phyloP scores from a whole-genome alignment of 73 alveolate species.

The Blepharisma stoltei region DNA sequence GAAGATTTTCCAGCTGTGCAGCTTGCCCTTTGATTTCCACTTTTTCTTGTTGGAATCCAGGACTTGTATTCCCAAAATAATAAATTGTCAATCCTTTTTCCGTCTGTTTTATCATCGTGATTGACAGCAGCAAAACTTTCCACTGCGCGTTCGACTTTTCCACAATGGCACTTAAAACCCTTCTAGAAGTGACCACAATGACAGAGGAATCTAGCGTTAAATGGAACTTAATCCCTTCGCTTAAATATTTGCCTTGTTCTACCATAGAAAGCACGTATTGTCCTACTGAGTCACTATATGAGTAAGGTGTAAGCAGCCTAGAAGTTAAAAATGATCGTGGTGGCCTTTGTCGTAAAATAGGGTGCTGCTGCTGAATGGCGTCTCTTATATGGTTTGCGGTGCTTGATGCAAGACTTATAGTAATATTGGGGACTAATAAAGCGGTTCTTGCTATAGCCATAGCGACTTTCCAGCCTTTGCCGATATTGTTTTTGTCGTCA shows the following conservation, averaged over 20 bases:
- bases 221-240: conserved; percentile 12
- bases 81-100: not conserved
- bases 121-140: not conserved
- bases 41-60: conserved; percentile 11
- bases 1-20: conserved; percentile 12
- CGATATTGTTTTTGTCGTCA: not conserved
- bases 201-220: not conserved
- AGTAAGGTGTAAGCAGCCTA: not conserved
- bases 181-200: conserved; percentile 25
- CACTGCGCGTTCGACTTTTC: not conserved
- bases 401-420: not conserved
- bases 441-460: not conserved
- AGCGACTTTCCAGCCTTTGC: not conserved
- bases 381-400: conserved; percentile 21
- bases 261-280: conserved; percentile 11
- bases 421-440: not conserved
- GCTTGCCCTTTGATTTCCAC: not conserved
- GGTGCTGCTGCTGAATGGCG: not conserved
- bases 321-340: not conserved
- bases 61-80: not conserved
- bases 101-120: not conserved
- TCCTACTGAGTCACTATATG: conserved; percentile 13
- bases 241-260: conserved; percentile 19
- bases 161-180: conserved; percentile 10
- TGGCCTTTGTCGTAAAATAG: not conserved